Conservation (phyloP, 2,329 filamentous ascomycete species). For the Paracorniculantispora psalliotae region DNA sequence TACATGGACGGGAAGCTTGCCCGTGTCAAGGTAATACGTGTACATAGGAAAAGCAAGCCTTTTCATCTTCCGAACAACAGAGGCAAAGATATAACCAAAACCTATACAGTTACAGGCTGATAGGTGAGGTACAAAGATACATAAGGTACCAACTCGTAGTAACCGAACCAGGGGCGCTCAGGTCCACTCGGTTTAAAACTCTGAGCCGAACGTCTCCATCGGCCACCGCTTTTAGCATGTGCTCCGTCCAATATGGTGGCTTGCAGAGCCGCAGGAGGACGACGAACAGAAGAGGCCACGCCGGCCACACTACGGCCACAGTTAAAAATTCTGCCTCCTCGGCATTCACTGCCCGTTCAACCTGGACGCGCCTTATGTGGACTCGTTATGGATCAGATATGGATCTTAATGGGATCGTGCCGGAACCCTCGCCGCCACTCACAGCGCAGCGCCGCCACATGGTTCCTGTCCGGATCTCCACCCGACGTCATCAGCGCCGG, state of each 20-base stretch:
- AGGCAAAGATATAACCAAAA: neutral
- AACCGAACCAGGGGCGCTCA: neutral
- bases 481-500: conserved; percentile 13
- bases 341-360: neutral
- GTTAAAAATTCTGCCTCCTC: conserved; percentile 6
- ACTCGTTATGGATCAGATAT: conserved; percentile 9
- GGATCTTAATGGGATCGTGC: conserved; percentile 14
- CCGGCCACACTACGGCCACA: neutral
- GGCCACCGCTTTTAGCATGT: conserved; percentile 6
- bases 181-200: conserved; percentile 14
- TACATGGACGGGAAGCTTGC: neutral
- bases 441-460: conserved; percentile 3
- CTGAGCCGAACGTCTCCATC: conserved; percentile 3
- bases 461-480: conserved; percentile 8
- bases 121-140: neutral
- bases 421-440: conserved; percentile 9
- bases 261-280: too few relatives aligned
- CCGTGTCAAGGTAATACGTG: neutral
- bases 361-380: neutral
- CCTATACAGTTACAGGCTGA: neutral
- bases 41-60: neutral
- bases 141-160: neutral
- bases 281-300: too few relatives aligned
- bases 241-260: conserved; percentile 5
- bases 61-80: neutral